Base-by-base conservation (phyloP, 768 basidiomycete genomes). In the Lactarius tabidus region DNA sequence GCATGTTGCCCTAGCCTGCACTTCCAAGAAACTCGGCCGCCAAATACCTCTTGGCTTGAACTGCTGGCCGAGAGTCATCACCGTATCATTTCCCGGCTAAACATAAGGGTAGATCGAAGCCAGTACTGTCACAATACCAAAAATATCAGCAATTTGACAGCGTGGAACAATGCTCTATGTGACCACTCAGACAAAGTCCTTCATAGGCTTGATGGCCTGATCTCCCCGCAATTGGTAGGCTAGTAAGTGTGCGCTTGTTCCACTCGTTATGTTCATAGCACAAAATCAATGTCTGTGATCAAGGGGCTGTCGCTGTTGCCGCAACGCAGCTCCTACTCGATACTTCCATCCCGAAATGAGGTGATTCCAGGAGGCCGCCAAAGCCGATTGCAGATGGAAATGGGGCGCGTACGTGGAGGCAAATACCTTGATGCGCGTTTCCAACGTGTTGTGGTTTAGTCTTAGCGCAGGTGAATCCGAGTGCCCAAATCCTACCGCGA, bases 331-430 rank as follows among this genome's bases (percentile, higher is more conserved):
- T 26, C 48, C 48, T 6, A 15, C 17, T 41, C 17, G 6, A 18
- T 41, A 18, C 17, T 87, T 38, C 87, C 78, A 15, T 87, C 87
- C 71, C 89, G 88, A 70, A 87, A 89, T 0, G 85, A 82, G 69
- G 87, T 85, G 43, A 87, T 79, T 0, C 8, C 20, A 43, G n/a
- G n/a, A 45, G 20, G 43, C 10, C 10, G 6, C 9, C 41, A n/a
- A 18, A 17, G 18, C 18, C 54, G 78, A 77, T 6, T 51, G 48
- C 23, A 51, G 48, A 12, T 48, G 5, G 45, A 26, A 48, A 48
- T 48, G 6, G n/a, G 23, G 23, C 6, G 48, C 48, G 15, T 15
- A 51, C 26, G 48, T 2, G 14, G 23, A 23, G 23, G 14, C 45
- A 48, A 48, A 23, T 54, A 31, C 20, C n/a, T 33, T 20, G 29